These are phyloP conservation scores for Berberis thunbergii DNA, from an alignment of 164 flowering plant species.

Conservation along the genomic window DNA sequence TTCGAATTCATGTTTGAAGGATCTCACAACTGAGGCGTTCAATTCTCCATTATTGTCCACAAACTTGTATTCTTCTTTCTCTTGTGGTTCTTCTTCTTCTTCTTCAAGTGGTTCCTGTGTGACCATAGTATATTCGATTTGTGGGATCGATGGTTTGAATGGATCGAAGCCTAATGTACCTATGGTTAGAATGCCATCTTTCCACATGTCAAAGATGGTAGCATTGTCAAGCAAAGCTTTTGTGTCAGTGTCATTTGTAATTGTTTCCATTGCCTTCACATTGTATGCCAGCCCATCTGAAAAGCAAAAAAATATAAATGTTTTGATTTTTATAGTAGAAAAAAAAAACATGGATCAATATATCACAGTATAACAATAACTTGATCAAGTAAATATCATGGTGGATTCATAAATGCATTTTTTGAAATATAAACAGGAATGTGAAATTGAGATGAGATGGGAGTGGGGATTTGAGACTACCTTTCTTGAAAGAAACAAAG, in stretches of 20 bases:
- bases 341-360: background rate
- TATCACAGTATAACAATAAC: too few relatives aligned
- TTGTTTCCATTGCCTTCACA: slow-evolving; percentile 14
- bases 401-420: too few relatives aligned
- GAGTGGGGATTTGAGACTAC: slow-evolving; percentile 1
- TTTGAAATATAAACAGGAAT: background rate
- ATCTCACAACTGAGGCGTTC: slow-evolving; percentile 22
- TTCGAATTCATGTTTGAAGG: slow-evolving; percentile 11
- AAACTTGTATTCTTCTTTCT: slow-evolving; percentile 6
- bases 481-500: slow-evolving; percentile 14
- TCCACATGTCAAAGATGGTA: slow-evolving; percentile 41
- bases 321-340: background rate
- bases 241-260: slow-evolving; percentile 22
- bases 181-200: slow-evolving; percentile 50
- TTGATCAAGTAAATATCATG: background rate
- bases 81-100: slow-evolving; percentile 6
- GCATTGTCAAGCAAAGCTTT: slow-evolving; percentile 31
- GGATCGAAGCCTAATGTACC: slow-evolving; percentile 64
- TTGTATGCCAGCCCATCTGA: slow-evolving; percentile 20
- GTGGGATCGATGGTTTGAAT: slow-evolving; percentile 9
- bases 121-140: slow-evolving; percentile 10
- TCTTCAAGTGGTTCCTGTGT: background rate
- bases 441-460: background rate
- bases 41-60: slow-evolving; percentile 13
- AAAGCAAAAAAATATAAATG: background rate